Conservation (phyloP, 768 basidiomycete genomes). For the Termitomyces sp. region DNA sequence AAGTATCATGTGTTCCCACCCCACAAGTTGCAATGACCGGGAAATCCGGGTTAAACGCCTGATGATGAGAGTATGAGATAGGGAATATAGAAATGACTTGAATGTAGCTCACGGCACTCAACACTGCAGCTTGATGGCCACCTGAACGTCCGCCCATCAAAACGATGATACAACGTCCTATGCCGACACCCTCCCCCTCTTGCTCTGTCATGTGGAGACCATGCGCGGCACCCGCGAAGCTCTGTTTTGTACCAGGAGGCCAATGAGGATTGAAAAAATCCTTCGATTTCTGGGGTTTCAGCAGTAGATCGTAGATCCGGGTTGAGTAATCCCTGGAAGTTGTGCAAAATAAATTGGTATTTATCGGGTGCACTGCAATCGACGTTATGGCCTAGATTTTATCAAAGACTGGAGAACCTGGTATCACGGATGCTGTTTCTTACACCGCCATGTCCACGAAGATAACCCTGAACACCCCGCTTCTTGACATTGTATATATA, state of each 20-base stretch:
- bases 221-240: conserved; percentile 62
- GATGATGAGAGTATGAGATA: not conserved
- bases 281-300: conserved; percentile 18
- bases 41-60: conserved; percentile 64
- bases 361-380: conserved; percentile 55
- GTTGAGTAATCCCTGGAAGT: conserved; percentile 69
- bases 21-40: conserved; percentile 76
- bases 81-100: not conserved
- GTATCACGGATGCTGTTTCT: conserved; percentile 19
- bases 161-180: conserved; percentile 58
- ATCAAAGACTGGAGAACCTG: conserved; percentile 8
- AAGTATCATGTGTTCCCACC: conserved; percentile 32
- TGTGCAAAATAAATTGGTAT: conserved; percentile 57
- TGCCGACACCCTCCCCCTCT: conserved; percentile 66
- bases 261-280: conserved; percentile 49
- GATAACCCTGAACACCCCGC: conserved; percentile 34
- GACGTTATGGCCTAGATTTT: conserved; percentile 52
- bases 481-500: conserved; percentile 47
- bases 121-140: conserved; percentile 66
- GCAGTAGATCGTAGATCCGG: conserved; percentile 61
- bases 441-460: conserved; percentile 73
- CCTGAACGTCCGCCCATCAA: conserved; percentile 68
- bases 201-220: conserved; percentile 54
- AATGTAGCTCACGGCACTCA: conserved; percentile 46
- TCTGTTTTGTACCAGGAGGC: conserved; percentile 43